Percentiles rank a stretch among this genome's conserved stretches.
phyloP scores from a whole-genome alignment of 495 filamentous ascomycete genomes.

The Parathielavia appendiculata region DNA sequence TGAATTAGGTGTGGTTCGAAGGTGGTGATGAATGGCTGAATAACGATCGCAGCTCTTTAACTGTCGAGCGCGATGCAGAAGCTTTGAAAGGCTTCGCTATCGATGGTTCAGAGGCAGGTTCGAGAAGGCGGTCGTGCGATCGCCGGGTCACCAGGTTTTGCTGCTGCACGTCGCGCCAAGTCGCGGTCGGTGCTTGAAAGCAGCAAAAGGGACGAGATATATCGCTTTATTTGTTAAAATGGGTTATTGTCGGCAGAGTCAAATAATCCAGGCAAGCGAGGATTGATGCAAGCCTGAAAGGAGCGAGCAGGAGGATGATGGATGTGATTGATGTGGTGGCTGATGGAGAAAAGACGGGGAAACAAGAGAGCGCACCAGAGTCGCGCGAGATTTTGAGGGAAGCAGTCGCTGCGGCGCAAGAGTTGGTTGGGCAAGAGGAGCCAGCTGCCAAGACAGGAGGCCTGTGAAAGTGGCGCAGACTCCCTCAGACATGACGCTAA shows the following conservation, averaged over 20 bases:
- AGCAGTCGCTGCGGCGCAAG: slow-evolving; percentile 11
- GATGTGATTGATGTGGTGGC: slow-evolving; percentile 15
- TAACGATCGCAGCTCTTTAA: background rate
- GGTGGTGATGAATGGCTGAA: slow-evolving; percentile 7
- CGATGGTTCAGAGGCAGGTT: slow-evolving; percentile 11
- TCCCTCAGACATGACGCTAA: background rate
- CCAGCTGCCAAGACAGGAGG: slow-evolving; percentile 3
- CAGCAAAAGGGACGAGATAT: slow-evolving; percentile 5
- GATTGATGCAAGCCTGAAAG: slow-evolving; percentile 38
- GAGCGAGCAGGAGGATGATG: slow-evolving; percentile 27
- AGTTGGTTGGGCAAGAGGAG: slow-evolving; percentile 23
- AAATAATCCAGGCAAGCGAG: slow-evolving; percentile 33
- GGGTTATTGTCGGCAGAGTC: background rate
- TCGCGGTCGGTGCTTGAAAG: slow-evolving; percentile 14
- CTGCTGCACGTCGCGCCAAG: slow-evolving; percentile 21
- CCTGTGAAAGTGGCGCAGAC: slow-evolving; percentile 17
- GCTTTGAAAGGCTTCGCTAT: slow-evolving; percentile 10
- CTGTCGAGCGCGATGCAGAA: slow-evolving; percentile 5
- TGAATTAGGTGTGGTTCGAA: slow-evolving; percentile 13
- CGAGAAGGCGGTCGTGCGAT: slow-evolving; percentile 6
- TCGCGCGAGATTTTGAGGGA: slow-evolving; percentile 29
- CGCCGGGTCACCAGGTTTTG: slow-evolving; percentile 1
- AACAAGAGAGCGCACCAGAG: slow-evolving; percentile 20
- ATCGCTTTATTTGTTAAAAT: background rate
- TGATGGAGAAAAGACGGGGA: slow-evolving; percentile 21